Conservation (phyloP, 2,329 filamentous ascomycete species). For the Apiospora koreana region DNA sequence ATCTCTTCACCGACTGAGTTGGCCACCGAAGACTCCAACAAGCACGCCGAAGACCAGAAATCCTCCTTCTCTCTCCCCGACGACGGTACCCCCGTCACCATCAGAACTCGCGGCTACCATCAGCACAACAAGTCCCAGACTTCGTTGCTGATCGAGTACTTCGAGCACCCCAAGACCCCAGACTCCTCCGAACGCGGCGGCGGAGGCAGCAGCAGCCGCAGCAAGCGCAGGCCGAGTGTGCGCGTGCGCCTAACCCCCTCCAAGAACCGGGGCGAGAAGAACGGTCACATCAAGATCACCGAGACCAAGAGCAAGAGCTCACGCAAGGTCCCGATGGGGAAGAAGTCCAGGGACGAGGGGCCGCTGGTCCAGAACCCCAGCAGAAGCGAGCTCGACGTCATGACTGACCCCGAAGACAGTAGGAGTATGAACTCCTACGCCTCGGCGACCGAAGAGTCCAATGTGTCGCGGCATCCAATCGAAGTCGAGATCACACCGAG, state of each 20-base stretch:
- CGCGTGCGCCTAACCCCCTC: constrained; percentile 78
- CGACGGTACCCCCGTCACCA: constrained; percentile 89
- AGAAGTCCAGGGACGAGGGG: constrained; percentile 35
- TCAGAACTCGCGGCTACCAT: constrained; percentile 72
- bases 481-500: constrained; percentile 83
- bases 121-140: constrained; percentile 72
- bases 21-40: constrained; percentile 66
- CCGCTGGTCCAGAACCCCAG: constrained; percentile 48
- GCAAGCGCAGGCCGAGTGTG: constrained; percentile 78
- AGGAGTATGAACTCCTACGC: constrained; percentile 73
- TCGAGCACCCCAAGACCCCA: constrained; percentile 71
- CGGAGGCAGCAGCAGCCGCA: constrained; percentile 44
- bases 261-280: constrained; percentile 58
- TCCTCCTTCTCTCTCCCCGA: constrained; percentile 80
- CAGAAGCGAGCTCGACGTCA: constrained; percentile 58
- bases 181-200: constrained; percentile 49
- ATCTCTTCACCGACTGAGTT: constrained; percentile 63
- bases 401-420: constrained; percentile 59
- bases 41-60: constrained; percentile 63
- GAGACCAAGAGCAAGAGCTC: constrained; percentile 70
- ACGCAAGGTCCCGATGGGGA: constrained; percentile 63
- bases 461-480: constrained; percentile 73
- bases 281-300: constrained; percentile 84
- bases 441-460: constrained; percentile 78
- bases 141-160: constrained; percentile 91